These are phyloP conservation scores for Verticillium nonalfalfae DNA, from an alignment of 2,329 filamentous ascomycete genomes.

Conservation along the genomic window DNA sequence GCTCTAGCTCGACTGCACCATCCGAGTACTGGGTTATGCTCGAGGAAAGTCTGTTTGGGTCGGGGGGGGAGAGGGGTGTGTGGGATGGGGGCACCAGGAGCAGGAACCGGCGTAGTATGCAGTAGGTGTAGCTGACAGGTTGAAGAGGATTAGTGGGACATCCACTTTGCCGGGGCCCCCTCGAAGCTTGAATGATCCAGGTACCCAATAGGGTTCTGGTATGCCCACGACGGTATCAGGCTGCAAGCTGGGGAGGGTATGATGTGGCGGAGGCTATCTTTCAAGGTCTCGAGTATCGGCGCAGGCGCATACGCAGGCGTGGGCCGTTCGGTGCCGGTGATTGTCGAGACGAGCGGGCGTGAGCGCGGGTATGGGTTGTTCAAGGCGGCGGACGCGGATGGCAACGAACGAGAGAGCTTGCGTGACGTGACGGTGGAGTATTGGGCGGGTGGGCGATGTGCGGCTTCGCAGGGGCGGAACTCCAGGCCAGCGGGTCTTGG, in stretches of 20 bases:
- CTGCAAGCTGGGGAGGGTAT: not conserved
- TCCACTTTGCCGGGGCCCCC: conserved; percentile 10
- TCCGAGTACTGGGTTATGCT: conserved; percentile 4
- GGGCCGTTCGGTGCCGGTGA: not conserved
- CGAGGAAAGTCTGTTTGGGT: conserved; percentile 9
- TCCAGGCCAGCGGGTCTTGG: not conserved
- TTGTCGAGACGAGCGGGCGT: not conserved
- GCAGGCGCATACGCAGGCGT: no score
- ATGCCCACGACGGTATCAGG: not conserved
- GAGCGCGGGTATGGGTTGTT: not conserved
- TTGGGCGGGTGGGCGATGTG: not conserved
- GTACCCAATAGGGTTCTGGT: conserved; percentile 10
- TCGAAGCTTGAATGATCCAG: conserved; percentile 14
- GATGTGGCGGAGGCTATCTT: not conserved
- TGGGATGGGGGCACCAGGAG: not conserved
- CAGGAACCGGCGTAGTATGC: conserved; percentile 8
- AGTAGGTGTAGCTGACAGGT: conserved; percentile 9
- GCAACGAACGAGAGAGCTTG: not conserved
- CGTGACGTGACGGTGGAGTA: not conserved
- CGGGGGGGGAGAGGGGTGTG: conserved; percentile 3
- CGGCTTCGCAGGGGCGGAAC: not conserved
- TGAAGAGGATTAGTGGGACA: conserved; percentile 8
- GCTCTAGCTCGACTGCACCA: not conserved
- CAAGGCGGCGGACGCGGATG: not conserved
- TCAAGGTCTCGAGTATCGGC: not conserved